These are phyloP conservation scores for Diversispora epigaea DNA, from an alignment of 192 early-diverging fungal genomes.

Conservation along the genomic window DNA sequence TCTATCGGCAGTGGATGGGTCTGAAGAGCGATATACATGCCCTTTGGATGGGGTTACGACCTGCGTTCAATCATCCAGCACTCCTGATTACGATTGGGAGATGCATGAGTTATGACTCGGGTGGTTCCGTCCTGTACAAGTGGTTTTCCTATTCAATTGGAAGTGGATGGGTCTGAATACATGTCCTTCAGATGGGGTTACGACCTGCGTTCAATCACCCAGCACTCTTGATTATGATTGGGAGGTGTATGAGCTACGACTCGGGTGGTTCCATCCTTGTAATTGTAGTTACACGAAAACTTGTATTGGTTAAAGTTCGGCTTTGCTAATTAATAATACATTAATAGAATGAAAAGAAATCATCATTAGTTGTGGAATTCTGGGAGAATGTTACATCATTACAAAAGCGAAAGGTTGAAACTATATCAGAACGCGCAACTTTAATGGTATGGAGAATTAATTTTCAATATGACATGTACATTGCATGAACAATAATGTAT, in stretches of 20 bases:
- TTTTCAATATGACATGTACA: too few relatives aligned
- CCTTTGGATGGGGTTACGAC: background rate
- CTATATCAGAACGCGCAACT: slow-evolving; percentile 1
- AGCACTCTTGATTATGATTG: too few relatives aligned
- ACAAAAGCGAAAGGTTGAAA: slow-evolving; percentile 1
- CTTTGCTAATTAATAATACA: slow-evolving; percentile 11
- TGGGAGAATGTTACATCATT: slow-evolving; percentile 4
- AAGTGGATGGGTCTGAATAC: slow-evolving; percentile 16
- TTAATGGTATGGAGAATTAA: too few relatives aligned
- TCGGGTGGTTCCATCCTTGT: slow-evolving; percentile 11
- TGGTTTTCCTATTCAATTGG: slow-evolving; percentile 10
- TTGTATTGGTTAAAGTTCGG: slow-evolving; percentile 1
- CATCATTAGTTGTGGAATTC: background rate
- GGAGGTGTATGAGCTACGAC: slow-evolving; percentile 1
- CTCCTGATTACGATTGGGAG: background rate
- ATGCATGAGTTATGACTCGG: slow-evolving; percentile 12
- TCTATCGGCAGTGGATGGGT: slow-evolving; percentile 22
- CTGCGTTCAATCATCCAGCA: slow-evolving; percentile 26
- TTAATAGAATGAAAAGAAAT: slow-evolving; percentile 11
- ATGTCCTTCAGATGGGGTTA: slow-evolving; percentile 13
- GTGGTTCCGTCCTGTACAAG: slow-evolving; percentile 19
- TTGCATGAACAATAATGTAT: too few relatives aligned
- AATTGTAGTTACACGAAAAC: slow-evolving; percentile 8
- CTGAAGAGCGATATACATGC: slow-evolving; percentile 8
- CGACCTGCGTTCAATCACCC: too few relatives aligned